These are phyloP conservation scores for Saccharomyces kudriavzevii DNA, from an alignment of 805 yeast genomes.

Conservation along the genomic window DNA sequence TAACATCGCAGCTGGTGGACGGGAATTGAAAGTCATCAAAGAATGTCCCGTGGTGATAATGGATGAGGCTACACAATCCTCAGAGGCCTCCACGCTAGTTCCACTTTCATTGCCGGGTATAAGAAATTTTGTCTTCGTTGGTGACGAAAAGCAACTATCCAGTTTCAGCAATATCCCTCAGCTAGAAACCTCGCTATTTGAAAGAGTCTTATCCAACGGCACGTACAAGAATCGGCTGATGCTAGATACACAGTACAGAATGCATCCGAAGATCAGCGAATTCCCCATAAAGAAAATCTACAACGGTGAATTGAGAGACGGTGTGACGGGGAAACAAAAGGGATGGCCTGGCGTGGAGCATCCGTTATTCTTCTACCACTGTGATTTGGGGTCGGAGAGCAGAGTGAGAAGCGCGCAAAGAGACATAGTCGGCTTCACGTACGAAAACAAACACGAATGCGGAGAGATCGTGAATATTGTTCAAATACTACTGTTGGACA, in stretches of 20 bases:
- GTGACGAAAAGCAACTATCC: constrained; percentile 69
- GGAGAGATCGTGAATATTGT: constrained; percentile 40
- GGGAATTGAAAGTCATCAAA: constrained; percentile 46
- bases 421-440: constrained; percentile 47
- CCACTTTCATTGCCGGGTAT: constrained; percentile 65
- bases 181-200: constrained; percentile 59
- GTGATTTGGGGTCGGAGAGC: constrained; percentile 39
- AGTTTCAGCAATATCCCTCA: constrained; percentile 63
- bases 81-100: constrained; percentile 63
- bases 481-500: constrained; percentile 45
- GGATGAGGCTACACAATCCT: constrained; percentile 75
- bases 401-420: constrained; percentile 39
- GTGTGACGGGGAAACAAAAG: constrained; percentile 49
- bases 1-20: constrained; percentile 64
- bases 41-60: constrained; percentile 60
- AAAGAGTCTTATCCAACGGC: constrained; percentile 55
- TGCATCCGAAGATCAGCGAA: constrained; percentile 57
- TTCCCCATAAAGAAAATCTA: constrained; percentile 50
- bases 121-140: constrained; percentile 60
- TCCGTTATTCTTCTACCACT: constrained; percentile 59
- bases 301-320: constrained; percentile 43
- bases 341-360: constrained; percentile 38
- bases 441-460: constrained; percentile 49
- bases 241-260: constrained; percentile 63
- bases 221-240: constrained; percentile 53